Evolutionary conservation across 345 rosid species (phyloP), one percentile per base, ranked within the genome.

Genomic region (Noccaea bulbosa): DNA sequence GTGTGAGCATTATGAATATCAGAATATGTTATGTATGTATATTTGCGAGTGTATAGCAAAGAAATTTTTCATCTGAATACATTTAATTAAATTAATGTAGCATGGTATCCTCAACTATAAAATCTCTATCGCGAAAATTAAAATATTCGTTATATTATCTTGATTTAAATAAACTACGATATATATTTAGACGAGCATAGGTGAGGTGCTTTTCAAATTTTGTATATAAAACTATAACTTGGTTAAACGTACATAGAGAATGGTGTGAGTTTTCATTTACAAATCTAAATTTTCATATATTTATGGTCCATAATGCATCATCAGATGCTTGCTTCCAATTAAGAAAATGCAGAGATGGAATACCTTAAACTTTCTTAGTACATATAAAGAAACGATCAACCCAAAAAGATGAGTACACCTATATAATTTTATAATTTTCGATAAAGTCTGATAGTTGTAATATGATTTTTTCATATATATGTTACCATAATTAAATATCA

Each of bases 61-160:
- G 5, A 32, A 44, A 62, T 14, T 1, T 9, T 30, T 9, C 27
- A 35, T 56, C 30, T 27, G 8, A 43, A 7, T 11, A 17, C 4
- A 11, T 12, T 45, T 1, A 53, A 46, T 20, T 55, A 45, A 30
- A 27, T 27, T 27, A 27, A 12, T 67, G 56, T 37, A n/a, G 24
- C 47, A 69, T 46, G 48, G 14, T 43, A 55, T 33, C 45, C n/a
- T 46, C 53, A 69, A 58, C 49, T 22, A 24, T 47, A 69, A 69
- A 56, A 22, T 57, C 27, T 69, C 65, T 22, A 69, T 57, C 55
- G 38, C 40, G 27, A 63, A 65, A 5, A 0, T 11, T 64, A 11
- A 17, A 16, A 33, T 41, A 11, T 4, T 48, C 35, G 55, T 24
- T 50, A 8, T 37, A 24, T n/a, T 66, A 14, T 52, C 30, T 59